Percentiles rank a stretch among this genome's conserved stretches.
Conservation (phyloP, 495 filamentous ascomycete genomes). For the Glarea lozoyensis region DNA sequence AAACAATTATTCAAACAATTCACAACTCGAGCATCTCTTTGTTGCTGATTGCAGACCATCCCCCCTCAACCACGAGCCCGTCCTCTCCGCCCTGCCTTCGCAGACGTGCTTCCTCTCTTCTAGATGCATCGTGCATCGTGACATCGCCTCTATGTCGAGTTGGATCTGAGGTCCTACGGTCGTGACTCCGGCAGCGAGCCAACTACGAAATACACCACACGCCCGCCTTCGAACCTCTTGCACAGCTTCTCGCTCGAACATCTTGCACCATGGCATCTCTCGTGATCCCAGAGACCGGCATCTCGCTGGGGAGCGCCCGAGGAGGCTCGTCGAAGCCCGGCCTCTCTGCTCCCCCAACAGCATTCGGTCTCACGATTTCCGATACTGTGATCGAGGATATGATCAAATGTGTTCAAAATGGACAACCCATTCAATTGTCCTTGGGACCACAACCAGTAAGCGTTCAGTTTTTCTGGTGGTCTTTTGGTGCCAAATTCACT, state of each 20-base stretch:
- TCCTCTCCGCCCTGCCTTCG: too few relatives aligned
- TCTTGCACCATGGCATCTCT: constrained; percentile 31
- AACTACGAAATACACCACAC: too few relatives aligned
- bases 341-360: constrained; percentile 21
- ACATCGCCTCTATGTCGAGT: too few relatives aligned
- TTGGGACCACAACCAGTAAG: constrained; percentile 49
- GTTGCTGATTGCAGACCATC: too few relatives aligned
- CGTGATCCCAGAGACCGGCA: constrained; percentile 39
- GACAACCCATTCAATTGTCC: constrained; percentile 49
- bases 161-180: too few relatives aligned
- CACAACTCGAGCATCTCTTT: too few relatives aligned
- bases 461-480: constrained; percentile 16
- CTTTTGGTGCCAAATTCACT: neutral
- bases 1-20: too few relatives aligned
- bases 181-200: too few relatives aligned
- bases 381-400: constrained; percentile 62
- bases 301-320: constrained; percentile 32
- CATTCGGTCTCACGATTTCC: constrained; percentile 57
- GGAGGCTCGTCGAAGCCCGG: constrained; percentile 15
- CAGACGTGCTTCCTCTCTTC: too few relatives aligned
- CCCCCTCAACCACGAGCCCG: too few relatives aligned
- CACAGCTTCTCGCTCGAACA: neutral
- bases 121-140: too few relatives aligned
- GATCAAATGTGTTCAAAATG: constrained; percentile 54
- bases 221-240: too few relatives aligned